Conservation (phyloP, 495 filamentous ascomycete genomes). For the Lophiotrema nucula region DNA sequence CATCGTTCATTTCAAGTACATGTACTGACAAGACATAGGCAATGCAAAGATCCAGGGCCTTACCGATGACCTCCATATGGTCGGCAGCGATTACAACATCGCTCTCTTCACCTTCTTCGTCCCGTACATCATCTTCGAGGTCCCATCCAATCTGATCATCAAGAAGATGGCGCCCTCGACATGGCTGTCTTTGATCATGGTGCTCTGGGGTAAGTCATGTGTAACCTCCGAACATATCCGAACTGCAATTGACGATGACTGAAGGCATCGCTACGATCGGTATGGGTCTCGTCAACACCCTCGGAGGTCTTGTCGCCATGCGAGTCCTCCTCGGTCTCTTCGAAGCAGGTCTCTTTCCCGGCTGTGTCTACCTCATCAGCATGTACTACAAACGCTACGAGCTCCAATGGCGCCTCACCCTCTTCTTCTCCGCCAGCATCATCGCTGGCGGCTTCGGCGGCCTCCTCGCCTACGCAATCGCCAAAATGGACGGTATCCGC, state of each 20-base stretch:
- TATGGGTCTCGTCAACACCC: constrained; percentile 36
- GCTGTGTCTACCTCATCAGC: constrained; percentile 50
- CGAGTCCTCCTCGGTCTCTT: constrained; percentile 34
- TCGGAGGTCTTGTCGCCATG: constrained; percentile 19
- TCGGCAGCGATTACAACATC: constrained; percentile 58
- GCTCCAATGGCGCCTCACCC: constrained; percentile 56
- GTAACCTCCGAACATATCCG: neutral
- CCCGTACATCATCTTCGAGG: constrained; percentile 64
- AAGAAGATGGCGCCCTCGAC: constrained; percentile 62
- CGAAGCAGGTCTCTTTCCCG: constrained; percentile 42
- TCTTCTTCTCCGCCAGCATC: constrained; percentile 59
- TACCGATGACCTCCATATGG: constrained; percentile 56
- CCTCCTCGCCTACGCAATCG: constrained; percentile 60
- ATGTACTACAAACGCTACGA: constrained; percentile 66
- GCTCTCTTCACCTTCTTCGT: constrained; percentile 66
- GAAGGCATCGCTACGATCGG: constrained; percentile 40
- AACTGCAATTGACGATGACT: constrained; percentile 4
- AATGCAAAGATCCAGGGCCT: constrained; percentile 64
- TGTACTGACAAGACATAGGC: constrained; percentile 35
- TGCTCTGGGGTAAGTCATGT: constrained; percentile 49
- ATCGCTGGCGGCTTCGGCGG: constrained; percentile 63
- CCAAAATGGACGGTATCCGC: constrained; percentile 52
- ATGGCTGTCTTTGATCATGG: constrained; percentile 42
- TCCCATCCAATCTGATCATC: constrained; percentile 65
- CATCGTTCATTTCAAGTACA: neutral